phyloP scores from a whole-genome alignment of 2,329 filamentous ascomycete genomes.

The Monosporascus ibericus region DNA sequence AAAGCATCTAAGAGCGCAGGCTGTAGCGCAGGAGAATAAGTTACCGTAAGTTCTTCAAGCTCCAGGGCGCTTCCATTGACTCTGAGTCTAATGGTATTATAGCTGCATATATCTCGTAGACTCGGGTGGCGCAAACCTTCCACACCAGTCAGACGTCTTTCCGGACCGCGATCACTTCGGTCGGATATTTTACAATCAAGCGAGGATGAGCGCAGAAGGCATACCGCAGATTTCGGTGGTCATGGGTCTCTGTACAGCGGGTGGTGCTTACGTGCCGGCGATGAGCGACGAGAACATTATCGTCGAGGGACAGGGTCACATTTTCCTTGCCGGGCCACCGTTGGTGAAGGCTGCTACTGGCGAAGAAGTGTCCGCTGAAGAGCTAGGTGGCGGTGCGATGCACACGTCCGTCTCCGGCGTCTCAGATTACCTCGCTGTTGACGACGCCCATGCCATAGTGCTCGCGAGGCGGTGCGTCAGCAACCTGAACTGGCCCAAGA shows the following conservation, averaged over 20 bases:
- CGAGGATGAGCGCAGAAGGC: slow-evolving; percentile 79
- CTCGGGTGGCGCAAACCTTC: slow-evolving; percentile 90
- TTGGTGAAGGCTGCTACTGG: slow-evolving; percentile 95
- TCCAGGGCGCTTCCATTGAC: not conserved
- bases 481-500: slow-evolving; percentile 82
- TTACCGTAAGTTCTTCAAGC: slow-evolving; percentile 45
- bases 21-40: slow-evolving; percentile 82
- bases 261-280: slow-evolving; percentile 89
- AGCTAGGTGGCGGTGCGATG: slow-evolving; percentile 82
- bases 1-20: slow-evolving; percentile 90
- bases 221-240: slow-evolving; percentile 94
- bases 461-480: slow-evolving; percentile 76
- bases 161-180: slow-evolving; percentile 93
- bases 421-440: slow-evolving; percentile 89
- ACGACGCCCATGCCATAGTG: slow-evolving; percentile 86
- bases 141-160: slow-evolving; percentile 92
- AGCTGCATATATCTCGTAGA: slow-evolving; percentile 94
- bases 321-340: slow-evolving; percentile 91
- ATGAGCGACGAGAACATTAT: slow-evolving; percentile 99
- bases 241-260: slow-evolving; percentile 95
- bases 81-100: slow-evolving; percentile 4
- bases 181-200: slow-evolving; percentile 97
- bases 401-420: slow-evolving; percentile 90
- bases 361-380: slow-evolving; percentile 84
- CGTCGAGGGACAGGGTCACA: slow-evolving; percentile 90